Evolutionary conservation across 2,329 filamentous ascomycete genomes (phyloP).

Genomic region (Alternaria novae-zelandiae): DNA sequence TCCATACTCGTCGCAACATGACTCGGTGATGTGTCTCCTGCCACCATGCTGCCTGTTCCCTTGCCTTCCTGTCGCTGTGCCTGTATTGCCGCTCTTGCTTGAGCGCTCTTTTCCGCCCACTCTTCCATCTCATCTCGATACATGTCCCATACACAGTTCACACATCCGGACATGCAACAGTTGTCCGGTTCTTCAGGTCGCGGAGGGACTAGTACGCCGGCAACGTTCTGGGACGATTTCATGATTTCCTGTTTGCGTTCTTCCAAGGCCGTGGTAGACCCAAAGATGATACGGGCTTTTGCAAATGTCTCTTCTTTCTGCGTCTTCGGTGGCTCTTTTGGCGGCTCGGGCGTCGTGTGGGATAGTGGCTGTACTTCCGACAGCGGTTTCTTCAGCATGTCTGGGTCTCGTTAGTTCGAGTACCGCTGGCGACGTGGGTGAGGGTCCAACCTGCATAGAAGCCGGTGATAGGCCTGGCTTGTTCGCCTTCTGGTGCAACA

Average conservation of each 20-base stretch:
- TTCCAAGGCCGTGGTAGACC: conserved; percentile 75
- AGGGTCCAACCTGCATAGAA: conserved; percentile 44
- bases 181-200: conserved; percentile 91
- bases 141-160: conserved; percentile 95
- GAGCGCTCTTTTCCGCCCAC: conserved; percentile 71
- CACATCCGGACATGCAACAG: conserved; percentile 98
- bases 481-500: conserved; percentile 47
- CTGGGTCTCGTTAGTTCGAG: conserved; percentile 35
- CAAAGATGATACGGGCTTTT: conserved; percentile 77
- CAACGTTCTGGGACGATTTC: conserved; percentile 68
- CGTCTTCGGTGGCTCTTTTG: conserved; percentile 51
- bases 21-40: conserved; percentile 51
- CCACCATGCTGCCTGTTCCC: conserved; percentile 45
- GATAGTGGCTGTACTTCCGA: conserved; percentile 39
- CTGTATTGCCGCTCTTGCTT: conserved; percentile 65
- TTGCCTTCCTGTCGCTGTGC: conserved; percentile 35
- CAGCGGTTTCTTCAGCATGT: conserved; percentile 44
- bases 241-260: conserved; percentile 69
- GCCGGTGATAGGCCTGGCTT: conserved; percentile 47
- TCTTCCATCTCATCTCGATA: conserved; percentile 92
- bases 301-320: conserved; percentile 62
- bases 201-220: conserved; percentile 82
- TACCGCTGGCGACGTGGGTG: not conserved
- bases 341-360: conserved; percentile 38
- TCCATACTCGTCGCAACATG: conserved; percentile 71